Conservation (phyloP, 352 stramenopile genomes). For the Globisporangium paroecandrum region DNA sequence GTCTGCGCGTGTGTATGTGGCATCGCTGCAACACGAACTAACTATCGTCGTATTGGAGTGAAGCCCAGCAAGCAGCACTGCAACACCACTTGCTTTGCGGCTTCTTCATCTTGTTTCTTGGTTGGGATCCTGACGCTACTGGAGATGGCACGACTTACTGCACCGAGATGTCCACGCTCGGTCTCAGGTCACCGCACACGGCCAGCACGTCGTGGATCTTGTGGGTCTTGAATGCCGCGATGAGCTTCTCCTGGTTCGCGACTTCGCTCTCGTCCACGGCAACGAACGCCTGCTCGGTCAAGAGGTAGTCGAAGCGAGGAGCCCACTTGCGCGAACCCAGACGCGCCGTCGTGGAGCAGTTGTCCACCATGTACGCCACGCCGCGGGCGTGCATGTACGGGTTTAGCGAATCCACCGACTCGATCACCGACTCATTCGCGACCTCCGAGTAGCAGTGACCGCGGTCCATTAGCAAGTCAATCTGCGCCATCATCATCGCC, state of each 20-base stretch:
- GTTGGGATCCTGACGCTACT: constrained; percentile 8
- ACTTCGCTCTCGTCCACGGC: constrained; percentile 93
- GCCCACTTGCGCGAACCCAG: constrained; percentile 97
- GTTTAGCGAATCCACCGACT: constrained; percentile 97
- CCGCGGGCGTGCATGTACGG: constrained; percentile 98
- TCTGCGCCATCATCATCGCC: constrained; percentile 98
- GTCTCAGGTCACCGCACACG: constrained; percentile 94
- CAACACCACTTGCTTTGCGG: neutral
- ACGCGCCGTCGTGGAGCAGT: constrained; percentile 98
- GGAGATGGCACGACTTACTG: constrained; percentile 37
- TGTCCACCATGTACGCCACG: constrained; percentile 99
- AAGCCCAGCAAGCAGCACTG: neutral
- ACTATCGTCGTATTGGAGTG: neutral
- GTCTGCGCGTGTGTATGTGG: neutral
- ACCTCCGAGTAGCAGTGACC: constrained; percentile 98
- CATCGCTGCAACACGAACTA: neutral
- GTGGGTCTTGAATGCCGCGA: constrained; percentile 95
- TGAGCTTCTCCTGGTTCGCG: constrained; percentile 78
- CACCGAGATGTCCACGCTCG: constrained; percentile 94
- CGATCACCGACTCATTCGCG: constrained; percentile 98
- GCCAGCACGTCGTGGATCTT: constrained; percentile 95
- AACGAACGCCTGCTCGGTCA: constrained; percentile 97
- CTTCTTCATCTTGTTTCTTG: neutral
- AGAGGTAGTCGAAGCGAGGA: constrained; percentile 98
- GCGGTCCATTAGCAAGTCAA: constrained; percentile 95